A percentile compares a stretch with the other conserved stretches of the same genome.
phyloP scores from a whole-genome alignment of 768 basidiomycete species.

The Saitozyma sp. region DNA sequence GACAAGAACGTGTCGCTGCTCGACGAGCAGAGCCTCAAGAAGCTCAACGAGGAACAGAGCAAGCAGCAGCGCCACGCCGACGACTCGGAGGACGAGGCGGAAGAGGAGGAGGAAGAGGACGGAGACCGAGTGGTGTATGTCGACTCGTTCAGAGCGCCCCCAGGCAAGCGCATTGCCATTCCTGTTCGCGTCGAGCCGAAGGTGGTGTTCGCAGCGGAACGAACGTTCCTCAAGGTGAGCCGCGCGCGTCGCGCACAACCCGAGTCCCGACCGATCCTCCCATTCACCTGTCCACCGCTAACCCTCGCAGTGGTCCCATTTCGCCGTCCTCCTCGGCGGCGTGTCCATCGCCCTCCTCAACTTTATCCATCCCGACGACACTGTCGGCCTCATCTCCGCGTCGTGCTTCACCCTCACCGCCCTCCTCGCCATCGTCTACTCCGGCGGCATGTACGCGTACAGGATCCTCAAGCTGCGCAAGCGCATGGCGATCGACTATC shows the following conservation, averaged over 20 bases:
- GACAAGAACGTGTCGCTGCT: slow-evolving; percentile 67
- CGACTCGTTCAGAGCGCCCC: slow-evolving; percentile 71
- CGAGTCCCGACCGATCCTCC: background rate
- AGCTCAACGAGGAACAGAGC: slow-evolving; percentile 42
- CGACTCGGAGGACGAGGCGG: slow-evolving; percentile 41
- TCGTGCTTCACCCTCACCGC: slow-evolving; percentile 84
- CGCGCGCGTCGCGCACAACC: background rate
- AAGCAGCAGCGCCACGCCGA: slow-evolving; percentile 27
- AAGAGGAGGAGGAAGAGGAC: slow-evolving; percentile 55
- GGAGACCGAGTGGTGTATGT: slow-evolving; percentile 54
- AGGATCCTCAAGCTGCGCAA: slow-evolving; percentile 43
- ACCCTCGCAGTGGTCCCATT: slow-evolving; percentile 57
- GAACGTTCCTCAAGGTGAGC: slow-evolving; percentile 80
- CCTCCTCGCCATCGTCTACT: slow-evolving; percentile 81
- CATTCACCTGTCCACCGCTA: no score
- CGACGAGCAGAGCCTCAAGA: slow-evolving; percentile 63
- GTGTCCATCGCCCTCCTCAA: slow-evolving; percentile 61
- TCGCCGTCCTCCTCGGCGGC: slow-evolving; percentile 57
- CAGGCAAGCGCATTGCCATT: slow-evolving; percentile 84
- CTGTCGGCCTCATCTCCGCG: slow-evolving; percentile 77
- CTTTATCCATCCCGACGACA: slow-evolving; percentile 51
- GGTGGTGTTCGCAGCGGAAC: slow-evolving; percentile 85
- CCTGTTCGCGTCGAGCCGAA: slow-evolving; percentile 96
- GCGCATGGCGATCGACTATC: slow-evolving; percentile 44
- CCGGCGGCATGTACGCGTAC: slow-evolving; percentile 56